Base-by-base conservation (phyloP, 179 eudicot genomes). In the Gypsophila paniculata region DNA sequence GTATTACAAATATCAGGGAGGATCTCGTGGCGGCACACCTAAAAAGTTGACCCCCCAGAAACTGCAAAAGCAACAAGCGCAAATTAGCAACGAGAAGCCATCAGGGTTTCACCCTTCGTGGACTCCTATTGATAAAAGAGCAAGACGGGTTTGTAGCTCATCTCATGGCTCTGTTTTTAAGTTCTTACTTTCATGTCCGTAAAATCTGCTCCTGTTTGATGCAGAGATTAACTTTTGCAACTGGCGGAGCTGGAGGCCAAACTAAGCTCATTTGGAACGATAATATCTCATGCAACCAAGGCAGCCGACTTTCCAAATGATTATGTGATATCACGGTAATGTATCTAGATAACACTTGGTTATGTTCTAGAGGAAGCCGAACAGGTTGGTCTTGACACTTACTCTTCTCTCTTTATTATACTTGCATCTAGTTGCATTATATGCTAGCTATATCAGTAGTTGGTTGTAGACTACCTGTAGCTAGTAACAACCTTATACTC, bases 71-170 rank as follows among this genome's bases (percentile, higher is more conserved):
- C 81, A 70, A 77, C 69, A 51, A 61, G 32, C 78, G 72, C 85
- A 81, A 62, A 76, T 80, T 65, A 68, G 82, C 46, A 82, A 81
- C 53, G 85, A 87, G 78, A 89, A 83, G 72, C 65, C 79, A 72
- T 71, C 78, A 48, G 79, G 77, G 55, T 69, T 18, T 70, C 48
- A 54, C 61, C 75, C 82, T 52, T 21, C 85, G 48, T 83, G 78
- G 86, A 90, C 99, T 72, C 99, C 99, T 61, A 69, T 71, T 61
- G 99, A 96, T 73, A 96, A 96, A 84, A 87, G 85, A 84, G 96
- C 97, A 77, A 86, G 82, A 64, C 81, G 74, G 98, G 99, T 96
- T 26, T 14, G 85, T 80, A 67, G 71, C 72, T 65, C 52, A 49
- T 36, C 65, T 75, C 0, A 55, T 62, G 49, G 54, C 42, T 76